Conservation (phyloP, 139 green algal genomes). For the Chlamydomonas schloesseri region DNA sequence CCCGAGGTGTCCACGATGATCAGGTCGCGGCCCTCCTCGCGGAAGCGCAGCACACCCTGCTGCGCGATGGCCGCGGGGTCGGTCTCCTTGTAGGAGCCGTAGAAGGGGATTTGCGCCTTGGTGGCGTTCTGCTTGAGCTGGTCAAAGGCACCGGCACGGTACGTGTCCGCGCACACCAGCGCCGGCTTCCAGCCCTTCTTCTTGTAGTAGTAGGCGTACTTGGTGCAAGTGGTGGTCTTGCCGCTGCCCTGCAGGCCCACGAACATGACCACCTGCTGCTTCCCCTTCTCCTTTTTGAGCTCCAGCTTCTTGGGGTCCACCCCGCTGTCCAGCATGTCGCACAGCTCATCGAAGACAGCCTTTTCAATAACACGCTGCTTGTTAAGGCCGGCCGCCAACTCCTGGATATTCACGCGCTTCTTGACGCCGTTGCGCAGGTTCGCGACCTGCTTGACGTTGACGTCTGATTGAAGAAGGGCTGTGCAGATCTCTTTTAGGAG, state of each 20-base stretch:
- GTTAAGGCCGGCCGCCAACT: slow-evolving; percentile 93
- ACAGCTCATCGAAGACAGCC: slow-evolving; percentile 95
- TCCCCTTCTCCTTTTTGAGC: slow-evolving; percentile 94
- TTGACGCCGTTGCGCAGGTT: slow-evolving; percentile 91
- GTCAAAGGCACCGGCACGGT: slow-evolving; percentile 94
- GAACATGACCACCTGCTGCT: slow-evolving; percentile 97
- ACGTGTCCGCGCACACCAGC: slow-evolving; percentile 99
- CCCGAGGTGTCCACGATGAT: slow-evolving; percentile 99
- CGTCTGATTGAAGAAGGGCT: slow-evolving; percentile 91
- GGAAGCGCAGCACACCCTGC: slow-evolving; percentile 93
- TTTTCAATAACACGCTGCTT: slow-evolving; percentile 95
- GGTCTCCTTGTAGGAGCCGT: slow-evolving; percentile 94
- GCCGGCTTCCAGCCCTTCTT: slow-evolving; percentile 97
- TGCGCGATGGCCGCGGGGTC: slow-evolving; percentile 95
- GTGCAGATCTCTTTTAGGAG: slow-evolving; percentile 97
- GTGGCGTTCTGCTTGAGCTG: slow-evolving; percentile 99
- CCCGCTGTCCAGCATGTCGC: slow-evolving; percentile 83
- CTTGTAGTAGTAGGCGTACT: slow-evolving; percentile 97
- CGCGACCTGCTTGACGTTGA: slow-evolving; percentile 89
- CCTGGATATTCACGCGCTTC: slow-evolving; percentile 89
- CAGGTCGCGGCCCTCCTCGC: slow-evolving; percentile 82
- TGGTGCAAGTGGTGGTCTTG: slow-evolving; percentile 99
- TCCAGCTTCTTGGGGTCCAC: slow-evolving; percentile 73
- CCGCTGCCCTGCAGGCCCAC: slow-evolving; percentile 92
- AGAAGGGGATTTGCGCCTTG: slow-evolving; percentile 94